Evolutionary conservation across 495 filamentous ascomycete species (phyloP), one percentile per base, ranked within the genome.

Genomic region (Margaritispora aquatica): DNA sequence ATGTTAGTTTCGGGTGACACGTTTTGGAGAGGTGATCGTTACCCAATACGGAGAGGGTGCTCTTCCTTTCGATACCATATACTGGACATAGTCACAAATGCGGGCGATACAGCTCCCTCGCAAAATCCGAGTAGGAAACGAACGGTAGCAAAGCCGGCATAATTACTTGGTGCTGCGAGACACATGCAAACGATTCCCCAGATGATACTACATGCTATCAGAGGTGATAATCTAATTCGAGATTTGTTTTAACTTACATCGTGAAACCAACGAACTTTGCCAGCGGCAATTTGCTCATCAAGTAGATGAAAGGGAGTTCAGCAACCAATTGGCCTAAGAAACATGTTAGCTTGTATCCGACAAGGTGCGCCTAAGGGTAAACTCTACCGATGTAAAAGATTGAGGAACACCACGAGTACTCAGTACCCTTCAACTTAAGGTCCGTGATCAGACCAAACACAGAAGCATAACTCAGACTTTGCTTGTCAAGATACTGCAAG

Each of bases 231-330:
- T 44, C 10, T 3, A 44, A 44, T 10, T n/a, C 8, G 3, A 9
- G 17, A 3, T 15, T 44, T 10, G 17, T 3, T 44, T 44, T 44
- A 17, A n/a, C 3, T 3, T n/a, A 21, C 20, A 57, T 38, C 26
- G 36, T 84, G 75, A 61, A 80, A 81, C 38, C 76, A 82, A 61
- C 82, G 84, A 60, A 82, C 82, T 10, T 80, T 79, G 61, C 71
- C 2, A 70, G 56, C 17, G 71, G 0, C 83, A 67, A 1, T 75
- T 75, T 63, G 85, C 80, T 10, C 84, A 75, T 15, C 84, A 76
- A 31, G 50, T 85, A 84, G 64, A 85, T 85, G 63, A 86, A 86
- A 4, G 47, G 47, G 21, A 24, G 26, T 24, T 66, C 47, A 81
- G 78, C 66, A 72, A 76, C 8, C 72, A 73, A 1, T 74, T 74